A percentile compares a stretch with the other conserved stretches of the same genome.
These are phyloP conservation scores for Scytalidium sp. DNA, from an alignment of 2,329 filamentous ascomycete species.

Conservation along the genomic window DNA sequence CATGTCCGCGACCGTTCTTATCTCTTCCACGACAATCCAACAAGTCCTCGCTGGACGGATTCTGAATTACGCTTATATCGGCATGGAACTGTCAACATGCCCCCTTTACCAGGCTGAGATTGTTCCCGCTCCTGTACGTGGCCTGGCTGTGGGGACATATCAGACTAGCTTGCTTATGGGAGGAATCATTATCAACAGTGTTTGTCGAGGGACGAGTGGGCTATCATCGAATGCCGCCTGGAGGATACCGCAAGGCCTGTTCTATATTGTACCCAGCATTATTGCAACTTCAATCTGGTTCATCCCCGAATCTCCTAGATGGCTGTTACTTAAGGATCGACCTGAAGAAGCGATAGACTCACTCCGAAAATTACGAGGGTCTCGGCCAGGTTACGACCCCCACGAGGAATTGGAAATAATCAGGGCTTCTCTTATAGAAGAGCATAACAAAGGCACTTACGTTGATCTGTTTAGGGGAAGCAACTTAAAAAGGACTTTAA, in stretches of 20 bases:
- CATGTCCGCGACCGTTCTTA: constrained; percentile 26
- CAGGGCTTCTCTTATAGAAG: constrained; percentile 5
- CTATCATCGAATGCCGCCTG: constrained; percentile 29
- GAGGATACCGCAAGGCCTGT: constrained; percentile 31
- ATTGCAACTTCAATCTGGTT: constrained; percentile 24
- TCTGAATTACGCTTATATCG: constrained; percentile 34
- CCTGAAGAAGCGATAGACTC: constrained; percentile 26
- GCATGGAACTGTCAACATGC: constrained; percentile 36
- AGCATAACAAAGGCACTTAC: constrained; percentile 16
- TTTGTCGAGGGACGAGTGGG: constrained; percentile 28
- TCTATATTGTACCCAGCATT: constrained; percentile 30
- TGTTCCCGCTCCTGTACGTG: constrained; percentile 26
- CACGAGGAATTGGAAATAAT: constrained; percentile 4
- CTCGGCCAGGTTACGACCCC: constrained; percentile 22
- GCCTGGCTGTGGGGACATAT: constrained; percentile 33
- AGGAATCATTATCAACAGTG: constrained; percentile 18
- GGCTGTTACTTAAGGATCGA: constrained; percentile 26
- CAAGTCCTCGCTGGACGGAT: constrained; percentile 33
- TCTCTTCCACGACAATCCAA: constrained; percentile 26
- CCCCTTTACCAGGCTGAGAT: constrained; percentile 34
- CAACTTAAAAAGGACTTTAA: constrained; percentile 20
- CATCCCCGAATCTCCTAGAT: constrained; percentile 26
- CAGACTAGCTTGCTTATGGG: constrained; percentile 28
- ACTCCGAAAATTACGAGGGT: constrained; percentile 22
- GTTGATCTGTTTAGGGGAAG: constrained; percentile 15